These are phyloP conservation scores for Tulasnella sp. DNA, from an alignment of 768 basidiomycete species.

Conservation along the genomic window DNA sequence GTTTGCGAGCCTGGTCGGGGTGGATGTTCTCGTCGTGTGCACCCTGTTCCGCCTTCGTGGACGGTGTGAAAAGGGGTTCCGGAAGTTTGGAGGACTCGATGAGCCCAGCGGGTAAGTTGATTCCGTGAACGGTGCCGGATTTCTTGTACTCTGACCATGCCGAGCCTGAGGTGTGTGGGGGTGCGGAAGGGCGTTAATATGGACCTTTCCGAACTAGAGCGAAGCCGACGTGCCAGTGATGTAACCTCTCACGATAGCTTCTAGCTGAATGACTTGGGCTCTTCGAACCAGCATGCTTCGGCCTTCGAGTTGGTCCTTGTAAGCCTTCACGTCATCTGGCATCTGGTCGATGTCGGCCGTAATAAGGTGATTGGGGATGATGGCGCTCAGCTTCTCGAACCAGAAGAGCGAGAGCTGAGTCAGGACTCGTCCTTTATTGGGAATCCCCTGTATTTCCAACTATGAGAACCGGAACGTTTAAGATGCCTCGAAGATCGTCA, in stretches of 20 bases:
- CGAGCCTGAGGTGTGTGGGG: slow-evolving; percentile 62
- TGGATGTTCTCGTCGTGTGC: slow-evolving; percentile 96
- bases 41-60: slow-evolving; percentile 94
- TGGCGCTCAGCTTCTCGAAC: slow-evolving; percentile 78
- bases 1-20: slow-evolving; percentile 69
- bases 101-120: slow-evolving; percentile 70
- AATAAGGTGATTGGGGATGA: slow-evolving; percentile 90
- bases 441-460: slow-evolving; percentile 71
- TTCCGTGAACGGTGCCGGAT: slow-evolving; percentile 84
- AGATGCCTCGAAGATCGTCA: slow-evolving; percentile 35
- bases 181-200: slow-evolving; percentile 33
- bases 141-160: slow-evolving; percentile 95
- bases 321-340: slow-evolving; percentile 75
- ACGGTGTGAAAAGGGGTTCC: slow-evolving; percentile 89
- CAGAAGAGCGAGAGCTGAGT: slow-evolving; percentile 93
- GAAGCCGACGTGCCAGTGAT: slow-evolving; percentile 70
- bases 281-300: slow-evolving; percentile 90
- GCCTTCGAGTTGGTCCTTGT: slow-evolving; percentile 76
- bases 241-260: slow-evolving; percentile 96
- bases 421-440: slow-evolving; percentile 87
- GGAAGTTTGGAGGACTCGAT: slow-evolving; percentile 85
- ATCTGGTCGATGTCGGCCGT: slow-evolving; percentile 76
- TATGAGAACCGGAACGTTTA: background rate
- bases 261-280: slow-evolving; percentile 86
- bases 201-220: background rate